These are phyloP conservation scores for Bonia amplexicaulis DNA, from an alignment of 176 grass and related monocot genomes.

Conservation along the genomic window DNA sequence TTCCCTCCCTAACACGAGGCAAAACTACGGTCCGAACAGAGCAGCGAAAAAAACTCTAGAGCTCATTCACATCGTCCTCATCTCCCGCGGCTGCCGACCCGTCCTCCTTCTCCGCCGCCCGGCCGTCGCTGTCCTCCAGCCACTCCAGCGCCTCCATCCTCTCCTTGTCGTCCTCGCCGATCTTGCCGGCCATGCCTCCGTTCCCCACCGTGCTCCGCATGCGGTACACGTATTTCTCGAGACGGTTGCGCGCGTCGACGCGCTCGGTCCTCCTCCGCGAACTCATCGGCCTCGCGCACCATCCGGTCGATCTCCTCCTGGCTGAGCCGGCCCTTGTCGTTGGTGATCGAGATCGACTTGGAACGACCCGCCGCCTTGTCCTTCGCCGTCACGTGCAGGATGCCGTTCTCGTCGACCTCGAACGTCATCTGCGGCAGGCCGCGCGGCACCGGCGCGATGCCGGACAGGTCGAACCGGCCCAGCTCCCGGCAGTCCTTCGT, in stretches of 20 bases:
- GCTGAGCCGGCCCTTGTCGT: conserved; percentile 27
- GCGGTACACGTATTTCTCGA: conserved; percentile 33
- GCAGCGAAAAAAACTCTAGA: too few relatives aligned
- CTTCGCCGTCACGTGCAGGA: conserved; percentile 23
- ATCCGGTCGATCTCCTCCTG: conserved; percentile 41
- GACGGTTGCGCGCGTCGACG: conserved; percentile 14
- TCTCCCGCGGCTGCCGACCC: background rate
- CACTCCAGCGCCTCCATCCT: conserved; percentile 22
- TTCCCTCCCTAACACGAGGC: too few relatives aligned
- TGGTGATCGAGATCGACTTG: conserved; percentile 28
- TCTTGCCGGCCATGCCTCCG: background rate
- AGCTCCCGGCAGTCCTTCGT: conserved; percentile 70
- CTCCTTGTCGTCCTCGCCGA: conserved; percentile 13
- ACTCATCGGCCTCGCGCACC: conserved; percentile 40
- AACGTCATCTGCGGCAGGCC: conserved; percentile 32
- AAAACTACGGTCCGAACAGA: too few relatives aligned
- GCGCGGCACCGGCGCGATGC: conserved; percentile 54
- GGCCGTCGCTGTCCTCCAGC: too few relatives aligned
- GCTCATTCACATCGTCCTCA: background rate
- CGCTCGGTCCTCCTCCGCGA: conserved; percentile 27
- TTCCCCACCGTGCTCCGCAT: background rate
- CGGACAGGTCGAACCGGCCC: conserved; percentile 66
- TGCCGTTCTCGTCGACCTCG: conserved; percentile 32
- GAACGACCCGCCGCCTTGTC: conserved; percentile 22
- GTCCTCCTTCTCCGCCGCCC: background rate